Conservation (phyloP, 202 grass and related monocot species). For the Musa balbisiana region DNA sequence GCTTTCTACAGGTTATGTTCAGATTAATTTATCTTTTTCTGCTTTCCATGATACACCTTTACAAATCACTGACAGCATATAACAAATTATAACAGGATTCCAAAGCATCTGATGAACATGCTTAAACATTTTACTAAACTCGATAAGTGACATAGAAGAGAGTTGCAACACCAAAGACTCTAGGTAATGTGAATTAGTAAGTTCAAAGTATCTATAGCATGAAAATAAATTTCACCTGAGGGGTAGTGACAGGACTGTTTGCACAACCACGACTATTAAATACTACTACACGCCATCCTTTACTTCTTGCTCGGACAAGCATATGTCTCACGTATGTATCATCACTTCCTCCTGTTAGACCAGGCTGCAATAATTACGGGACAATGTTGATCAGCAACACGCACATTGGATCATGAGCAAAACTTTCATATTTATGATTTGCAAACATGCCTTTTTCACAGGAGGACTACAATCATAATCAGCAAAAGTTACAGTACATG, state of each 20-base stretch:
- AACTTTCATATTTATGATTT: not conserved
- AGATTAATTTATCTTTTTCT: not conserved
- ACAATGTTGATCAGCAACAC: constrained; percentile 8
- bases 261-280: constrained; percentile 96
- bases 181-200: not conserved
- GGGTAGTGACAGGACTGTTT: constrained; percentile 72
- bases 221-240: constrained; percentile 40
- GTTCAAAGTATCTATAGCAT: not conserved
- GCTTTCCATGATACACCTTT: not conserved
- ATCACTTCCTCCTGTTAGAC: constrained; percentile 85
- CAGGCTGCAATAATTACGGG: constrained; percentile 48
- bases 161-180: not conserved
- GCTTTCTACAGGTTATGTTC: not conserved
- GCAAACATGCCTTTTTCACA: not conserved
- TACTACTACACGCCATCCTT: constrained; percentile 75
- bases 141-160: not conserved
- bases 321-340: constrained; percentile 98
- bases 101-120: not conserved
- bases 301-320: constrained; percentile 80
- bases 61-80: no score
- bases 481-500: not conserved
- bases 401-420: constrained; percentile 6
- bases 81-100: not conserved
- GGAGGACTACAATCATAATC: not conserved
- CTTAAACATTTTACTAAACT: not conserved